A percentile compares a stretch with the other conserved stretches of the same genome.
Evolutionary conservation across 1,139 yeast species (phyloP).

Genomic region (Suzukiozyma palmioleophila): DNA sequence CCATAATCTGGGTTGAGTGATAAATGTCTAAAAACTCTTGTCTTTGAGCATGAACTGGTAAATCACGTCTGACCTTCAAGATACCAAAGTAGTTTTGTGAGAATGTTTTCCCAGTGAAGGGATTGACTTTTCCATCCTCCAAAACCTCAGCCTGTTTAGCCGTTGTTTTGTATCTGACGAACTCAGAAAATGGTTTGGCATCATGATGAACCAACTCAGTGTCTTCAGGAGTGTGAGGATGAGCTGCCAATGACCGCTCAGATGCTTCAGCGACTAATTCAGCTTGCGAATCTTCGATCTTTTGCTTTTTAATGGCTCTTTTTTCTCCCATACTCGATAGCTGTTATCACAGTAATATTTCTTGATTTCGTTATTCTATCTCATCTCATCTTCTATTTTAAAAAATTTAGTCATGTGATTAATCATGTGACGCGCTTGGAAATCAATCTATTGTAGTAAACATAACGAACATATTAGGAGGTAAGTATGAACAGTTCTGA

Average conservation of each 20-base stretch:
- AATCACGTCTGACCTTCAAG: conserved; percentile 69
- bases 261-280: conserved; percentile 32
- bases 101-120: conserved; percentile 69
- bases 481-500: too few relatives aligned
- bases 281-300: conserved; percentile 16
- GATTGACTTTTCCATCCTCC: conserved; percentile 65
- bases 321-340: conserved; percentile 8
- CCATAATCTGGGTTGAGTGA: conserved; percentile 91
- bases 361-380: not conserved
- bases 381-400: conserved; percentile 1
- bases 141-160: conserved; percentile 62
- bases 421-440: too few relatives aligned
- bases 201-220: conserved; percentile 28
- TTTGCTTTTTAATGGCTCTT: conserved; percentile 17
- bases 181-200: conserved; percentile 53
- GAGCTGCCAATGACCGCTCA: conserved; percentile 36
- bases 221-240: conserved; percentile 28
- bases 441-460: too few relatives aligned
- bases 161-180: conserved; percentile 65
- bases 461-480: too few relatives aligned
- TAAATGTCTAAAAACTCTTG: conserved; percentile 79
- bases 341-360: not conserved
- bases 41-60: conserved; percentile 94
- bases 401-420: not conserved
- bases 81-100: conserved; percentile 70